Conservation (phyloP, 139 green algal species). For the Closterium sp. region DNA sequence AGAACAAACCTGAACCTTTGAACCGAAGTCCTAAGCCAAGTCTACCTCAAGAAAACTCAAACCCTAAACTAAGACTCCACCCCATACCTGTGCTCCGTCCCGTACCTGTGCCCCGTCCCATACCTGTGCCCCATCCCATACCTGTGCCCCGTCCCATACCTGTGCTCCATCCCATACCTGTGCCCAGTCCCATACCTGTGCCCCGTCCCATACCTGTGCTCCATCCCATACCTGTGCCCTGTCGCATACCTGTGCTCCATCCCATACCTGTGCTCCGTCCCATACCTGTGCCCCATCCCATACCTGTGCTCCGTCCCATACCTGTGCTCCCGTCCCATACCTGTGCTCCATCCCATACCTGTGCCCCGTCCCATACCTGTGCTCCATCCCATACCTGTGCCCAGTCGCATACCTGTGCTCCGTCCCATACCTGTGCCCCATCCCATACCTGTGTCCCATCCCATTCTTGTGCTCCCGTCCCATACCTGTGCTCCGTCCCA, state of each 20-base stretch:
- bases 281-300: constrained; percentile 28
- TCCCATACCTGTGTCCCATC: too few relatives aligned
- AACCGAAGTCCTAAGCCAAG: too few relatives aligned
- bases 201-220: constrained; percentile 16
- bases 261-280: constrained; percentile 13
- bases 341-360: too few relatives aligned
- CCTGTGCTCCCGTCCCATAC: constrained; percentile 30
- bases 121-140: constrained; percentile 34
- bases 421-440: constrained; percentile 19
- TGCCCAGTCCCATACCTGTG: constrained; percentile 12
- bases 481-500: too few relatives aligned
- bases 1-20: too few relatives aligned
- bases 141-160: constrained; percentile 1
- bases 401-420: constrained; percentile 9
- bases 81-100: constrained; percentile 23
- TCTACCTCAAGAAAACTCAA: too few relatives aligned
- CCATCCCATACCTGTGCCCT: constrained; percentile 19
- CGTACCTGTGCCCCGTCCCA: too few relatives aligned
- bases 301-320: too few relatives aligned
- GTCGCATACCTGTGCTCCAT: constrained; percentile 7
- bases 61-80: not conserved
- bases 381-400: constrained; percentile 21
- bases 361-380: constrained; percentile 6
- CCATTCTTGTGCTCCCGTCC: constrained; percentile 27
- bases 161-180: constrained; percentile 20